Base-by-base conservation (phyloP, 1,284 basidiomycete genomes). In the Fereydounia khargensis region DNA sequence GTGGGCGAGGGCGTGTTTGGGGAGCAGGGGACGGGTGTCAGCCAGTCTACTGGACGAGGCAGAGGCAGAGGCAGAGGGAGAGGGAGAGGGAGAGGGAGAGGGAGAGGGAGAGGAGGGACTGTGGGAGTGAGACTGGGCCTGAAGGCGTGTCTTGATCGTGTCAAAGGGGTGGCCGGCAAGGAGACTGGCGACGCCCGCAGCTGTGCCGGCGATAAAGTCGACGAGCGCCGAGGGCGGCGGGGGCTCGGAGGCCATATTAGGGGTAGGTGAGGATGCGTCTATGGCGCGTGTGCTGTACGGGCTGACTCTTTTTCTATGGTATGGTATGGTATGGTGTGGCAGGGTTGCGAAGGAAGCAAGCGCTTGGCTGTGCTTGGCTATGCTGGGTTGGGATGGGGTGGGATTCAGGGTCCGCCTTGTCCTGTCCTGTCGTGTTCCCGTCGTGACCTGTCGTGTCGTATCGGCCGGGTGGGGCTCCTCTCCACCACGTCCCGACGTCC, bases 141-240 rank as follows among this genome's bases (percentile, higher is more conserved):
- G 70, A 3, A 73, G 47, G 9, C 70, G 51, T 10, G 68, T 73
- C 56, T 73, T 73, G 48, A 73, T 49, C 3, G 70, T 73, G 34
- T 73, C 70, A 31, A 71, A 71, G 20, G 68, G 68, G 46, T 70
- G 68, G 0, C 68, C 68, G 2, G 63, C 67, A 0, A 68, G 35
- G 1, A 70, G 47, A 6, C 58, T 63, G 22, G 62, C 68, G 23
- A 70, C 51, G 23, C 68, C 65, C 21, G 49, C 70, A 4, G 50
- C 62, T 20, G 70, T 73, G 24, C 70, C 68, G n/a, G 68, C 68
- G 21, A 71, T 21, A 19, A 73, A 73, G 34, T 73, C 68, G 43
- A 71, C 68, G 28, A 65, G n/a, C 2, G 66, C 43, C n/a, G 64
- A 68, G 1, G 64, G 61, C 3, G 35, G 21, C 20, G 31, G 35